Conservation (phyloP, 352 stramenopile genomes). For the Achlya hypogyna region DNA sequence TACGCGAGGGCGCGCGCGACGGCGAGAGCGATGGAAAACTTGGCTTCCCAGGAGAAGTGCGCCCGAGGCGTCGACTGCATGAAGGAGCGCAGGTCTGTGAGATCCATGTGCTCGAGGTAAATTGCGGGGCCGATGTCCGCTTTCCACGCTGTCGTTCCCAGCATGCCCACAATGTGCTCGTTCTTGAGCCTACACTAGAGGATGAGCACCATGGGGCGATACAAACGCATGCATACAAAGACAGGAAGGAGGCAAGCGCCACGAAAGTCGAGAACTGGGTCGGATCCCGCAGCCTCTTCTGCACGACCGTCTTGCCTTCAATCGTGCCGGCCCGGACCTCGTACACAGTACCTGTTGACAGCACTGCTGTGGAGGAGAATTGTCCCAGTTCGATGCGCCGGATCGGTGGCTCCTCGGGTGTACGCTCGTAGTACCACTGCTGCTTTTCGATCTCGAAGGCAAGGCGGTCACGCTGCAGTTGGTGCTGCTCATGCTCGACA, state of each 20-base stretch:
- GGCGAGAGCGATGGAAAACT: not conserved
- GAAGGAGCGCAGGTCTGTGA: not conserved
- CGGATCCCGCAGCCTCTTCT: not conserved
- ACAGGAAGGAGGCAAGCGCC: not conserved
- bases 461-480: not conserved
- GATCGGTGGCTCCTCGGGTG: not conserved
- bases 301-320: not conserved
- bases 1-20: not conserved
- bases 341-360: not conserved
- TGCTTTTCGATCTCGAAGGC: conserved; percentile 3
- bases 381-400: not conserved
- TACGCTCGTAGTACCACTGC: not conserved
- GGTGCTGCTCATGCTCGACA: not conserved
- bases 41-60: not conserved
- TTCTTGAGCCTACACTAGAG: not conserved
- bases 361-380: not conserved
- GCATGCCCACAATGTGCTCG: not conserved
- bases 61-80: not conserved
- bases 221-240: not conserved
- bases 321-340: not conserved
- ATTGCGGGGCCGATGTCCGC: not conserved
- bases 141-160: not conserved
- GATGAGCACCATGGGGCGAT: not conserved
- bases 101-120: conserved; percentile 1
- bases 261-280: not conserved